Percentiles rank a stretch among this genome's conserved stretches.
Evolutionary conservation across 2,329 filamentous ascomycete genomes (phyloP).

Genomic region (Blastomyces silverae): DNA sequence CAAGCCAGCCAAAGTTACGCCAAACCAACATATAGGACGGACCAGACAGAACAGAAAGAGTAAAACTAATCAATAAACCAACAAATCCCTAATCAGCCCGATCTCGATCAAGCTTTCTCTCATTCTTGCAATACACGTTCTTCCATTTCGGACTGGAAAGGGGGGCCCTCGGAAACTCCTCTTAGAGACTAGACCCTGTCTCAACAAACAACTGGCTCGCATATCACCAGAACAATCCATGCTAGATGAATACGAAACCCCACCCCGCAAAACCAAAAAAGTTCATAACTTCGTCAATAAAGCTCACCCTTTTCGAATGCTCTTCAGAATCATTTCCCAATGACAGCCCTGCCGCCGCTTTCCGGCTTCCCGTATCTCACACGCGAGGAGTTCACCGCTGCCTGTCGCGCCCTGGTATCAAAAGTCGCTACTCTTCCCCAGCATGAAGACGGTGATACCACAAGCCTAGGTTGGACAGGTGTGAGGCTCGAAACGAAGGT

Average conservation of each 20-base stretch:
- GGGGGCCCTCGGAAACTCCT: background rate
- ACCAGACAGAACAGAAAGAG: background rate
- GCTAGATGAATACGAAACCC: background rate
- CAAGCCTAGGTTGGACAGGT: conserved; percentile 12
- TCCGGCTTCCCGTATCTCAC: conserved; percentile 15
- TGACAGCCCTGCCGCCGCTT: background rate
- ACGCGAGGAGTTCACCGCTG: conserved; percentile 13
- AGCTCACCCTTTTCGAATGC: background rate
- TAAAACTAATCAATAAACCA: background rate
- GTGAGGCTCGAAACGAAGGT: conserved; percentile 12
- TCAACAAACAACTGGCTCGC: background rate
- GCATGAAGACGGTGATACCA: too few relatives aligned
- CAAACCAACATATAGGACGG: background rate
- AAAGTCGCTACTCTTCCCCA: background rate
- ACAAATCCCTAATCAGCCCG: background rate
- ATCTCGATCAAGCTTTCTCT: background rate
- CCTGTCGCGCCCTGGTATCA: conserved; percentile 12
- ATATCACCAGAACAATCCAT: background rate
- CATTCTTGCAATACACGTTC: too few relatives aligned
- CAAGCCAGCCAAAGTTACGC: background rate
- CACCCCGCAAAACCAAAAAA: background rate
- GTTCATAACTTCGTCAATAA: conserved; percentile 1
- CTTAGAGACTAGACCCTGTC: background rate
- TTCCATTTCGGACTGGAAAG: conserved; percentile 2
- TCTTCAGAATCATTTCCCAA: background rate